Conservation (phyloP, 768 basidiomycete species). For the Calocybe cyanea region DNA sequence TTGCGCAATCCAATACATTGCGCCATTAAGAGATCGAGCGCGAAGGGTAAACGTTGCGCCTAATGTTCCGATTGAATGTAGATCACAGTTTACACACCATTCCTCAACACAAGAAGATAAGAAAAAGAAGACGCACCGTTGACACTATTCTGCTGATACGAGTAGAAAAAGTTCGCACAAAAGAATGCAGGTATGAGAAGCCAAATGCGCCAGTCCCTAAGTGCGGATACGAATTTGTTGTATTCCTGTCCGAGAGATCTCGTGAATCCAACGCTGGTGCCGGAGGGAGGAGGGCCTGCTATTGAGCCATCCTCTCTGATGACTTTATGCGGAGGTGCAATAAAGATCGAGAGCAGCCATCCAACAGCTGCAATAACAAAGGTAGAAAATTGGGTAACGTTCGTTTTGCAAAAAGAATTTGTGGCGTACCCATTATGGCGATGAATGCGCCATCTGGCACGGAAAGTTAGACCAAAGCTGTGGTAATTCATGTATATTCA, state of each 20-base stretch:
- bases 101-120: no score
- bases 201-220: constrained; percentile 24
- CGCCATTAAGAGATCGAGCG: constrained; percentile 24
- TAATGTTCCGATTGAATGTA: not conserved
- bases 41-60: constrained; percentile 24
- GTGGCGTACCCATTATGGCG: constrained; percentile 23
- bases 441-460: constrained; percentile 25
- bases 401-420: not conserved
- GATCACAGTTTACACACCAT: no score
- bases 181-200: constrained; percentile 26
- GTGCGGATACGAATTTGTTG: constrained; percentile 16
- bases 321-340: constrained; percentile 24
- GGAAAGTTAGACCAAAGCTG: not conserved
- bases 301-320: constrained; percentile 21
- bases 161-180: constrained; percentile 29
- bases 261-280: constrained; percentile 9
- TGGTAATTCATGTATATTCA: not conserved
- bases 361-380: constrained; percentile 15
- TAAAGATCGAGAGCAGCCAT: constrained; percentile 20
- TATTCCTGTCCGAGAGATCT: constrained; percentile 18
- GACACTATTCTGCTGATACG: constrained; percentile 26
- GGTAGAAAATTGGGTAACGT: not conserved
- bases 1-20: constrained; percentile 28
- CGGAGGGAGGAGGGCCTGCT: constrained; percentile 19
- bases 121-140: constrained; percentile 15